Evolutionary conservation across 108 stramenopile species (phyloP).

Genomic region (Bacterosira constricta): DNA sequence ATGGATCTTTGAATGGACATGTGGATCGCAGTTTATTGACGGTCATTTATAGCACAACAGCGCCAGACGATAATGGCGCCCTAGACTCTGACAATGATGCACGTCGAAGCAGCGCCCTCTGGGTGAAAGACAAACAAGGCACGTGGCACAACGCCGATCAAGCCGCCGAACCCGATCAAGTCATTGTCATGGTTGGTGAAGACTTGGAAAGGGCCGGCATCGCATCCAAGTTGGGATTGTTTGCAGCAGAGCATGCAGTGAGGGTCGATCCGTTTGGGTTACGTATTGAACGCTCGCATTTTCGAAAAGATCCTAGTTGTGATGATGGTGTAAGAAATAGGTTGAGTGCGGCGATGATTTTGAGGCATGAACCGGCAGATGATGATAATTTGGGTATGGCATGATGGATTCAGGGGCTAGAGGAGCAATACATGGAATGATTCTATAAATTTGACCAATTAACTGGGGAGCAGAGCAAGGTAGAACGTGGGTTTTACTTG

Average conservation of each 20-base stretch:
- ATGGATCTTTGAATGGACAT: constrained; percentile 8
- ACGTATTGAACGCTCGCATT: background rate
- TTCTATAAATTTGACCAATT: no score
- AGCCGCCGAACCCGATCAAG: background rate
- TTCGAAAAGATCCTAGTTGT: constrained; percentile 1
- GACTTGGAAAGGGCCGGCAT: background rate
- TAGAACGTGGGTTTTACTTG: no score
- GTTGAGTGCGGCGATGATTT: constrained; percentile 14
- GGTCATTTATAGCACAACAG: background rate
- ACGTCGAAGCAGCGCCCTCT: no score
- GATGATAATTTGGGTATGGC: no score
- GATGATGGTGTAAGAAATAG: background rate
- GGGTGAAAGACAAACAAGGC: no score
- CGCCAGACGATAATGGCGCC: no score
- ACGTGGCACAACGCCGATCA: background rate
- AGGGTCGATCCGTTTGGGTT: constrained; percentile 4
- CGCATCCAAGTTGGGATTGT: background rate
- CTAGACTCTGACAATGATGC: no score
- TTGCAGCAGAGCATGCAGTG: constrained; percentile 10
- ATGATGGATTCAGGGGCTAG: no score
- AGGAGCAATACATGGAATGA: no score
- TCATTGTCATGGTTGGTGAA: constrained; percentile 3
- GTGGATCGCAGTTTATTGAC: constrained; percentile 7
- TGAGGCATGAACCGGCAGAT: constrained; percentile 12
- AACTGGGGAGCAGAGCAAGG: no score